These are phyloP conservation scores for Thyridium curvatum DNA, from an alignment of 2,329 filamentous ascomycete species.

Conservation along the genomic window DNA sequence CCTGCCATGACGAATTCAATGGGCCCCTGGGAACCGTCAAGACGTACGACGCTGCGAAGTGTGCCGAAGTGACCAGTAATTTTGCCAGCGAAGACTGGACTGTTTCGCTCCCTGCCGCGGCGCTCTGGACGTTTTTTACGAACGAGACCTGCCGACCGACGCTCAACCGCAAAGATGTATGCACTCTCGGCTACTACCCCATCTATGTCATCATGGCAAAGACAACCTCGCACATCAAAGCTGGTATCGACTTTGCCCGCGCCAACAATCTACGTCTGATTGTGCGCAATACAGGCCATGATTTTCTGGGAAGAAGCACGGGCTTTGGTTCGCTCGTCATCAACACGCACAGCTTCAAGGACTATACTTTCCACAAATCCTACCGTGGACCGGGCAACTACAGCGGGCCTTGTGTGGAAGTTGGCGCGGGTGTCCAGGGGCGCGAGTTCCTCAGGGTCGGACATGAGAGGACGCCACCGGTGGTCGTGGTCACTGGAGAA, in stretches of 20 bases:
- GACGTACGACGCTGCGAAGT: slow-evolving; percentile 28
- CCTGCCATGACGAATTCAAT: slow-evolving; percentile 29
- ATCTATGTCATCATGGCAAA: slow-evolving; percentile 20
- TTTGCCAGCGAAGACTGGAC: slow-evolving; percentile 27
- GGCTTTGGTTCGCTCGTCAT: slow-evolving; percentile 48
- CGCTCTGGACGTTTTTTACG: slow-evolving; percentile 35
- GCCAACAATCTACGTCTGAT: slow-evolving; percentile 44
- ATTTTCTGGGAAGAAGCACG: slow-evolving; percentile 49
- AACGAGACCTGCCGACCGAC: slow-evolving; percentile 33
- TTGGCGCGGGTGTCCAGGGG: slow-evolving; percentile 45
- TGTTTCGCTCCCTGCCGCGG: slow-evolving; percentile 12
- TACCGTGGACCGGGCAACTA: slow-evolving; percentile 30
- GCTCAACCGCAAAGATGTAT: slow-evolving; percentile 20
- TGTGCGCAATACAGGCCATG: slow-evolving; percentile 50
- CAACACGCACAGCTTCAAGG: slow-evolving; percentile 48
- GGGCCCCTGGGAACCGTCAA: slow-evolving; percentile 26
- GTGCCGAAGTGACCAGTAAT: slow-evolving; percentile 19
- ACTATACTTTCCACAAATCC: slow-evolving; percentile 27
- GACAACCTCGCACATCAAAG: slow-evolving; percentile 16
- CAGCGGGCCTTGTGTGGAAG: slow-evolving; percentile 37
- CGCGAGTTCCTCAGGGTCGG: slow-evolving; percentile 34
- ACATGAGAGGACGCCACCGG: slow-evolving; percentile 24
- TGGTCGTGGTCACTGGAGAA: slow-evolving; percentile 45
- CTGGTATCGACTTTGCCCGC: slow-evolving; percentile 31
- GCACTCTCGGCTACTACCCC: slow-evolving; percentile 31